Conservation (phyloP, 2,329 filamentous ascomycete species). For the Emergomyces africanus region DNA sequence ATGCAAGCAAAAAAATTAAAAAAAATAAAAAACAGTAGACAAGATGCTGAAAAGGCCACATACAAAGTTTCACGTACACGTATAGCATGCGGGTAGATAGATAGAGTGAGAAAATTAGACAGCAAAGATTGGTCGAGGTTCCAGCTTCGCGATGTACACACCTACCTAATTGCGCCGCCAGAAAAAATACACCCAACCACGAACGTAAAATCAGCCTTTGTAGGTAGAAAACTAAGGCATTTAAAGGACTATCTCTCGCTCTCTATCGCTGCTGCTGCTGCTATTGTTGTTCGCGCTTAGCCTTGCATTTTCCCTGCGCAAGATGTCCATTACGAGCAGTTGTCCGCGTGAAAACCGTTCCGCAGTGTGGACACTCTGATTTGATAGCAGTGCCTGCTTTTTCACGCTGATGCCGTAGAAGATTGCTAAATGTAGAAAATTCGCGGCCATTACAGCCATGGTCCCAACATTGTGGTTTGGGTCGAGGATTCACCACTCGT, state of each 20-base stretch:
- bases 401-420: conserved; percentile 82
- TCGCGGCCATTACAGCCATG: conserved; percentile 92
- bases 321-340: conserved; percentile 78
- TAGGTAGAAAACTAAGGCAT: background rate
- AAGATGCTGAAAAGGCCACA: background rate
- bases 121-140: background rate
- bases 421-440: conserved; percentile 93
- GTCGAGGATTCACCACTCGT: conserved; percentile 60
- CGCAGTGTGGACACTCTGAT: conserved; percentile 79
- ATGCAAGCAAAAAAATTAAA: background rate
- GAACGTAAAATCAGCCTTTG: background rate
- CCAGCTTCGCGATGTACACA: background rate
- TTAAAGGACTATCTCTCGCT: background rate
- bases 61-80: background rate
- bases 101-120: background rate
- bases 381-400: conserved; percentile 87
- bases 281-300: conserved; percentile 4
- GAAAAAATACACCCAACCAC: background rate
- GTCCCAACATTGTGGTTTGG: conserved; percentile 95
- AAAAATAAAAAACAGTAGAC: background rate
- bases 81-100: background rate
- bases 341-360: conserved; percentile 85
- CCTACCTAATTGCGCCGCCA: background rate
- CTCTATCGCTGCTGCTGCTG: background rate
- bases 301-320: conserved; percentile 85